These are phyloP conservation scores for Ustilago lituana DNA, from an alignment of 1,284 basidiomycete species.

Conservation along the genomic window DNA sequence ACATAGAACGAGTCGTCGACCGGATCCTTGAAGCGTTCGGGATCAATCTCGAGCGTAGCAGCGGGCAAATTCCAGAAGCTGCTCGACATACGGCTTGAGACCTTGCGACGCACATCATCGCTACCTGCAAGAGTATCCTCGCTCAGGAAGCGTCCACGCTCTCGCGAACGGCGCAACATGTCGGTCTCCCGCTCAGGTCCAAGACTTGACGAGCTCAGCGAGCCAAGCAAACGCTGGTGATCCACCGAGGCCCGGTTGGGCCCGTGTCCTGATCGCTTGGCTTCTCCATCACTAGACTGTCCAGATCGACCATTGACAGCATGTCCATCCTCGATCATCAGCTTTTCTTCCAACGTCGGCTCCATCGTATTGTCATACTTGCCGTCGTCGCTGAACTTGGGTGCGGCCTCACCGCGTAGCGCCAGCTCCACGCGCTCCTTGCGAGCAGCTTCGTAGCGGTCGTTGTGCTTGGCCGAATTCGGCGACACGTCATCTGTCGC, in stretches of 20 bases:
- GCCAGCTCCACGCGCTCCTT: constrained; percentile 30
- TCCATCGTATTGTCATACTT: constrained; percentile 46
- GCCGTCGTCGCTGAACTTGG: constrained; percentile 41
- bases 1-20: constrained; percentile 57
- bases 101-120: constrained; percentile 35
- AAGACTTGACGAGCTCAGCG: constrained; percentile 19
- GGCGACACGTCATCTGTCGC: background rate
- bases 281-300: constrained; percentile 3
- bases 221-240: constrained; percentile 22
- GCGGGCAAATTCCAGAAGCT: constrained; percentile 50
- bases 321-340: constrained; percentile 29
- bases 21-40: constrained; percentile 54
- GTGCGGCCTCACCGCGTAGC: constrained; percentile 28
- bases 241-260: constrained; percentile 14
- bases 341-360: constrained; percentile 48
- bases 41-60: constrained; percentile 45
- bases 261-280: constrained; percentile 6
- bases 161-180: constrained; percentile 27
- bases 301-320: constrained; percentile 26
- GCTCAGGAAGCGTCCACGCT: constrained; percentile 22
- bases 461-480: constrained; percentile 31
- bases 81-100: constrained; percentile 46
- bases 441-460: constrained; percentile 32
- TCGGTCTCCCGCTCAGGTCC: constrained; percentile 35
- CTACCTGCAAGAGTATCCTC: constrained; percentile 13